Conservation (phyloP, 768 basidiomycete genomes). For the Mycena pura region DNA sequence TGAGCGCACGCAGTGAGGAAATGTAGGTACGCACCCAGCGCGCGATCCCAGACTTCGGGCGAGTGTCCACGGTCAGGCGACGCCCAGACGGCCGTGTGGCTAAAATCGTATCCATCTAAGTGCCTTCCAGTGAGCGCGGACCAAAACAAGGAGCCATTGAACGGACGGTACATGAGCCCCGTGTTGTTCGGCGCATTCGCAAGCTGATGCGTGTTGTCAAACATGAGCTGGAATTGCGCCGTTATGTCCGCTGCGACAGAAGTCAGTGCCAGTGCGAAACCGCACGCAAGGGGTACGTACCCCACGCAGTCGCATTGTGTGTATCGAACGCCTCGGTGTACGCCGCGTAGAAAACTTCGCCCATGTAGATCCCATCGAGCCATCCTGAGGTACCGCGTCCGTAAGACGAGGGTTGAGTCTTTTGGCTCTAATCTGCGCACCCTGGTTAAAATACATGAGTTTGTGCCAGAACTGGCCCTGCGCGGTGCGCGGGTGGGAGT, state of each 20-base stretch:
- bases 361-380: slow-evolving; percentile 47
- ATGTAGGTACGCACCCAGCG: slow-evolving; percentile 40
- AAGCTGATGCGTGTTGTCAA: slow-evolving; percentile 49
- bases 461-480: slow-evolving; percentile 59
- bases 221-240: slow-evolving; percentile 51
- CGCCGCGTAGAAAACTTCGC: slow-evolving; percentile 41
- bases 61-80: slow-evolving; percentile 52
- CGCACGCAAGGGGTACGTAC: slow-evolving; percentile 5
- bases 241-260: slow-evolving; percentile 34
- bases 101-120: slow-evolving; percentile 54
- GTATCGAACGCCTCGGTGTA: slow-evolving; percentile 39
- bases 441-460: slow-evolving; percentile 49
- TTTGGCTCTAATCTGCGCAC: too few species aligned
- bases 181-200: slow-evolving; percentile 45
- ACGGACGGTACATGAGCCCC: slow-evolving; percentile 48
- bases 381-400: slow-evolving; percentile 28
- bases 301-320: slow-evolving; percentile 38
- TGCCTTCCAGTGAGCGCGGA: not conserved
- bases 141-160: not conserved
- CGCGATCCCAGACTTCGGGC: slow-evolving; percentile 57
- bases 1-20: not conserved
- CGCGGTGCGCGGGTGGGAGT: slow-evolving; percentile 50
- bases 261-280: not conserved
- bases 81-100: slow-evolving; percentile 51
- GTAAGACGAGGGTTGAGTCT: not conserved